These are phyloP conservation scores for Lyophyllum decastes DNA, from an alignment of 768 basidiomycete genomes.

Conservation along the genomic window DNA sequence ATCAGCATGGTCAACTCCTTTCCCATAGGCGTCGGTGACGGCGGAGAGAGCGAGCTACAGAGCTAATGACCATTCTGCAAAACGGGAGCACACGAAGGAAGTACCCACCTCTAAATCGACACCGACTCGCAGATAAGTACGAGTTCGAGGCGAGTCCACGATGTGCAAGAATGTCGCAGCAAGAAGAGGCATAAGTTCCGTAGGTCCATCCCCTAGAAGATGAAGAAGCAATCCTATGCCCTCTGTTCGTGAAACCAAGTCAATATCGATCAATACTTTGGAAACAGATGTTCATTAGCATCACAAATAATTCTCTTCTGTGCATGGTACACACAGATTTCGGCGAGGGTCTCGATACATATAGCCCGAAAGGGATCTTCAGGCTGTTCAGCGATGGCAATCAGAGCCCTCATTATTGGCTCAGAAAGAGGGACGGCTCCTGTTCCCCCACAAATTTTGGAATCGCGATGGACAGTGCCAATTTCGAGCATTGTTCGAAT, in stretches of 20 bases:
- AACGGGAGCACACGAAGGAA: neutral
- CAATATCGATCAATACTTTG: conserved; percentile 85
- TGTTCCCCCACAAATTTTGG: conserved; percentile 40
- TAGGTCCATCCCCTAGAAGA: conserved; percentile 86
- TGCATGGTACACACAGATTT: conserved; percentile 69
- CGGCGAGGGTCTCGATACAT: conserved; percentile 84
- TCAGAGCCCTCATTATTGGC: conserved; percentile 81
- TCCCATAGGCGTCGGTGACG: conserved; percentile 92
- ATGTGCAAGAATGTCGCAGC: conserved; percentile 81
- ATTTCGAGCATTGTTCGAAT: conserved; percentile 82
- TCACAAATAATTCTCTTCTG: neutral
- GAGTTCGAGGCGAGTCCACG: conserved; percentile 81
- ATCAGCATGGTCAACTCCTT: conserved; percentile 75
- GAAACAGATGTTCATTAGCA: conserved; percentile 5
- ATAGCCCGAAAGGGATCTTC: conserved; percentile 88
- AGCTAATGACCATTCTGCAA: neutral
- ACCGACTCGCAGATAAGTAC: conserved; percentile 77
- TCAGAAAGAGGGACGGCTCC: conserved; percentile 67
- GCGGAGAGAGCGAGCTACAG: conserved; percentile 80
- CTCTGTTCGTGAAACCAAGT: conserved; percentile 76
- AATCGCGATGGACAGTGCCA: conserved; percentile 57
- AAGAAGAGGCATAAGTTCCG: conserved; percentile 77
- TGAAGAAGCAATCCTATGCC: conserved; percentile 87
- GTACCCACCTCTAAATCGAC: conserved; percentile 84
- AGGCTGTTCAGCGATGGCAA: conserved; percentile 88